These are phyloP conservation scores for Lagenidium giganteum DNA, from an alignment of 352 stramenopile species.

Conservation along the genomic window DNA sequence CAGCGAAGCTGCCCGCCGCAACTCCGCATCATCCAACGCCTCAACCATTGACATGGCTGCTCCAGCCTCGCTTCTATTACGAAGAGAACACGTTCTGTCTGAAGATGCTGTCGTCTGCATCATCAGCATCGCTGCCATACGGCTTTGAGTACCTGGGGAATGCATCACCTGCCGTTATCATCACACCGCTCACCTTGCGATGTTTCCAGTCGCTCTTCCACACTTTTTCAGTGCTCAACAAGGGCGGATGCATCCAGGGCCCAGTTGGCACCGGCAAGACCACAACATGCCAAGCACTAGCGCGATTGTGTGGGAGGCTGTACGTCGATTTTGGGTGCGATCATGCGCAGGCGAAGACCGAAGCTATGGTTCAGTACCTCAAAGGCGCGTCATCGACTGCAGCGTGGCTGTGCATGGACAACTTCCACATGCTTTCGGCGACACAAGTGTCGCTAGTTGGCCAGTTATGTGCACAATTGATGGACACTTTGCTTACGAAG, in stretches of 20 bases:
- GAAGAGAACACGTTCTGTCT: constrained; percentile 45
- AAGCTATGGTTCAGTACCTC: constrained; percentile 32
- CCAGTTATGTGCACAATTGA: constrained; percentile 40
- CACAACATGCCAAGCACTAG: constrained; percentile 29
- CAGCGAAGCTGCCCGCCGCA: not conserved
- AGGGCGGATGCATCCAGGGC: constrained; percentile 36
- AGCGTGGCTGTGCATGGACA: constrained; percentile 47
- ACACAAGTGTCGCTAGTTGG: constrained; percentile 19
- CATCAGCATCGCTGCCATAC: constrained; percentile 39
- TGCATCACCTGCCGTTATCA: constrained; percentile 22
- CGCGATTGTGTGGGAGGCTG: constrained; percentile 44
- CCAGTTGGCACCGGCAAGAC: constrained; percentile 36
- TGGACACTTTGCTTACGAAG: constrained; percentile 28
- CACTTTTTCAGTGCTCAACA: constrained; percentile 24
- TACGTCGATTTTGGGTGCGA: constrained; percentile 32
- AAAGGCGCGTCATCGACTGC: constrained; percentile 45
- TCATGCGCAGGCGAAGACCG: constrained; percentile 18
- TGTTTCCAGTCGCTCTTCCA: constrained; percentile 55
- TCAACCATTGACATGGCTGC: constrained; percentile 32
- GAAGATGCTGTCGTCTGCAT: constrained; percentile 39
- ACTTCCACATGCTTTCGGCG: constrained; percentile 23
- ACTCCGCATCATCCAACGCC: not conserved
- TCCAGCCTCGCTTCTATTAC: constrained; percentile 65
- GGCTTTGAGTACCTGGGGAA: constrained; percentile 75
- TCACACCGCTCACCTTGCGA: constrained; percentile 52